Conservation (phyloP, 73 alveolate species). For the Loxodes magnus region DNA sequence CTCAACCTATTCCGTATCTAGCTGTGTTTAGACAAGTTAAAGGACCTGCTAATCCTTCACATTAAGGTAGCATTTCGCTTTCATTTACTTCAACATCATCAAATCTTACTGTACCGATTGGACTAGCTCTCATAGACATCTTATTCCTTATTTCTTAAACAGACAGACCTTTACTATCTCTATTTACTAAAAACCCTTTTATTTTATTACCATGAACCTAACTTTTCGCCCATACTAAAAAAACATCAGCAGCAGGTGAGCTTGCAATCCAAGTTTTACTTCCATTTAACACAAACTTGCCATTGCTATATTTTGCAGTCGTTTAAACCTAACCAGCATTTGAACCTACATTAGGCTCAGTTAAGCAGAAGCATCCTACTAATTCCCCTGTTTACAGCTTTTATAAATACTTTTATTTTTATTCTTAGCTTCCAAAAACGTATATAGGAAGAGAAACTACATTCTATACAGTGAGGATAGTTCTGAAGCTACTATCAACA, state of each 20-base stretch:
- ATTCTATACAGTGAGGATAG: conserved; percentile 73
- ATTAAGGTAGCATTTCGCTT: conserved; percentile 39
- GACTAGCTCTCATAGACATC: conserved; percentile 72
- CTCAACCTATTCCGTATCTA: conserved; percentile 81
- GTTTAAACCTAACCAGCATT: conserved; percentile 70
- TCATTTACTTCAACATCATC: conserved; percentile 63
- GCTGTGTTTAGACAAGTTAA: conserved; percentile 81
- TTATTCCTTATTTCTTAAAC: conserved; percentile 75
- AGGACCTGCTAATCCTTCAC: conserved; percentile 68
- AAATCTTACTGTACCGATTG: conserved; percentile 59
- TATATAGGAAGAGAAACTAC: conserved; percentile 59
- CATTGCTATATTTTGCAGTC: conserved; percentile 39
- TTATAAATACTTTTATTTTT: conserved; percentile 46
- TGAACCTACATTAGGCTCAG: conserved; percentile 89
- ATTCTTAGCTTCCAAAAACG: conserved; percentile 39
- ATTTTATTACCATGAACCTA: conserved; percentile 53
- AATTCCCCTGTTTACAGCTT: conserved; percentile 59
- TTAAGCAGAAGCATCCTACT: conserved; percentile 79
- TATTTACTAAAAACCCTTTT: conserved; percentile 65
- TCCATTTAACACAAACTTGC: conserved; percentile 65
- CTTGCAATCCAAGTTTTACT: conserved; percentile 83
- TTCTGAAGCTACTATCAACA: conserved; percentile 77
- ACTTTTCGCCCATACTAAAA: conserved; percentile 70
- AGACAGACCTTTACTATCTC: conserved; percentile 60
- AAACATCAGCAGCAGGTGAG: conserved; percentile 81